Evolutionary conservation across 345 rosid species (phyloP), one percentile per base, ranked within the genome.

Genomic region (Gossypium raimondii): DNA sequence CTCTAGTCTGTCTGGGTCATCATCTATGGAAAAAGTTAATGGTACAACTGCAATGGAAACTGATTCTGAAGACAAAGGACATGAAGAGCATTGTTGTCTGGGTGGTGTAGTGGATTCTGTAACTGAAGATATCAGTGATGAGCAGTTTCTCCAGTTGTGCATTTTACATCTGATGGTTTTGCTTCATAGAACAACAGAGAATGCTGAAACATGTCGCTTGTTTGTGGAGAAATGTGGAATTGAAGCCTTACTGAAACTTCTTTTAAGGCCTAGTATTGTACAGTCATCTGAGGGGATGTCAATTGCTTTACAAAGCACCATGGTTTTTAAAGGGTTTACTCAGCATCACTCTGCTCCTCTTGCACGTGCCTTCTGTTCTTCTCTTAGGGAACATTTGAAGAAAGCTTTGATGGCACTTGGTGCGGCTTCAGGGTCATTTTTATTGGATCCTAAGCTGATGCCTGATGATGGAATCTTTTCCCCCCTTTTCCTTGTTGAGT

Each of bases 221-320:
- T 92, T 94, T 83, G 97, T 94, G 78, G 98, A 94, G 85, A 94
- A 94, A 82, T 88, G 92, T 12, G 98, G 98, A 70, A 91, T 94
- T 74, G 98, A 94, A 81, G 91, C 95, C 41, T 81, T 94, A 60
- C 82, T 94, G 69, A 94, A 89, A 82, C 97, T 92, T 85, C 84
- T 94, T 34, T 81, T 94, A 67, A 87, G 88, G 77, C 94, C 95
- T 24, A 89, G 87, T 82, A 89, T 94, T 82, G 93, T 92, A 74
- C 95, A 92, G 77, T 92, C 98, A 56, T 91, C 97, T 75, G 98
- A 94, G 81, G 98, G 98, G 70, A 89, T 89, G 88, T 89, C 95
- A 75, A 92, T 92, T 83, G 97, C 97, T 70, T 85, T 94, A 79
- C 98, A 92, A 69, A 92, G 97, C 89, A 88, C 97, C 73, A 91